Evolutionary conservation across 2,329 filamentous ascomycete species (phyloP), one percentile per base, ranked within the genome.

Genomic region (Sarocladium oryzae): DNA sequence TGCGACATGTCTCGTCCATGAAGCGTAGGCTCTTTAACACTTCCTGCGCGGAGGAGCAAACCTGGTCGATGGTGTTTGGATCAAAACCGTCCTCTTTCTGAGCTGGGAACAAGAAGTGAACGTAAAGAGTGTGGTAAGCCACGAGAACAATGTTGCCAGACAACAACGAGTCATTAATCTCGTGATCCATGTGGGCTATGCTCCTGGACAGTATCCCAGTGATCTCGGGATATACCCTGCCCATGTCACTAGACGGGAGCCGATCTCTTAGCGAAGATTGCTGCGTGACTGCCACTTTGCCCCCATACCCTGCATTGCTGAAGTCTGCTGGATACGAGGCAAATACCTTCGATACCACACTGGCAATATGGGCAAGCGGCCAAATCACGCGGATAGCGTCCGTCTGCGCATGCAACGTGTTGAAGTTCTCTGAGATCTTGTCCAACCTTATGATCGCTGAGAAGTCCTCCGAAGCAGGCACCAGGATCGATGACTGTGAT

Each of bases 391-490:
- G 56, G 46, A 67, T 63, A 18, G 59, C 61, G 6, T 57, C 55
- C 57, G 65, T 68, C 43, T 68, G 66, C 46, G 62, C 63, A 49
- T 67, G 65, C 1, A 68, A 46, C 0, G 66, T 68, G 54, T 63
- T 67, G 50, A 68, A 64, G 54, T 68, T 68, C 38, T 67, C 66
- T 1, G 66, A 68, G 16, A 68, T 61, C 4, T 65, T 56, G 37
- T 68, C 66, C 3, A 68, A 57, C 49, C 64, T 61, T 18, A 68
- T 62, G 20, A 65, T 57, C 35, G 61, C 54, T 0, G 64, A 68
- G 0, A 54, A 59, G 3, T 59, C 56, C 43, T 66, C 63, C 2
- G 59, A 62, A 2, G 58, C 55, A 1, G 65, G 64, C 1, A 67
- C 58, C 36, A 60, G 61, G 24, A 65, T 60, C 28, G 60, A 57